Base-by-base conservation (phyloP, 2,329 filamentous ascomycete genomes). In the Diaporthe velutina region DNA sequence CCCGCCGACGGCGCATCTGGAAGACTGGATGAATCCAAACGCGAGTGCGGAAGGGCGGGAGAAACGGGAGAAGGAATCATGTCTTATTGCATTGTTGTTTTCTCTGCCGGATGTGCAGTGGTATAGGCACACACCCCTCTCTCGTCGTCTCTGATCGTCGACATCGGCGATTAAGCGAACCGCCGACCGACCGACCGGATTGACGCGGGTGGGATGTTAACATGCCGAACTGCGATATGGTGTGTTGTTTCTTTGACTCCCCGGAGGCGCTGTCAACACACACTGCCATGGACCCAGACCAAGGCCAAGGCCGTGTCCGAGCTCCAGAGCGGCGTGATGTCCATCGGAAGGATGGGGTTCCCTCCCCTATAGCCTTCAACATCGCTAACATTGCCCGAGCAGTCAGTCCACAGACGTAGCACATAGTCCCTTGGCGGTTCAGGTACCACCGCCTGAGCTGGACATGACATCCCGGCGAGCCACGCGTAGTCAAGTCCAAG, bases 21-120 rank as follows among this genome's bases (percentile, higher is more conserved):
- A 30, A 35, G 30, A 67, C 22, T 45, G 45, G 61, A 67, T 19
- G 45, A 38, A 38, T 67, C 45, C 61, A 17, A 22, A 50, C 17
- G 25, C 17, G 60, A 35, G 12, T 35, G 28, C 42, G 61, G 45
- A 67, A 68, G 13, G 33, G 33, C 45, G 45, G 45, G 45, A 54
- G 45, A 54, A 68, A 17, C 45, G 48, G 45, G 48, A 68, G 45
- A 68, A 54, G 64, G 35, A 54, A 40, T 38, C 33, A n/a, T n/a
- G 33, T 40, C 33, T 15, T 28, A 1, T 13, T 25, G 22, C 13
- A 17, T 38, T 60, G 22, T 60, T 12, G 42, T 33, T 54, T 64
- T 6, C 30, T 52, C 45, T 40, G n/a, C 17, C 28, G 15, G 28
- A 6, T 13, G 25, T 30, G 25, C 13, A 10, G 33, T 28, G 1